phyloP scores from a whole-genome alignment of 352 stramenopile genomes.

The Pythium angustatum region DNA sequence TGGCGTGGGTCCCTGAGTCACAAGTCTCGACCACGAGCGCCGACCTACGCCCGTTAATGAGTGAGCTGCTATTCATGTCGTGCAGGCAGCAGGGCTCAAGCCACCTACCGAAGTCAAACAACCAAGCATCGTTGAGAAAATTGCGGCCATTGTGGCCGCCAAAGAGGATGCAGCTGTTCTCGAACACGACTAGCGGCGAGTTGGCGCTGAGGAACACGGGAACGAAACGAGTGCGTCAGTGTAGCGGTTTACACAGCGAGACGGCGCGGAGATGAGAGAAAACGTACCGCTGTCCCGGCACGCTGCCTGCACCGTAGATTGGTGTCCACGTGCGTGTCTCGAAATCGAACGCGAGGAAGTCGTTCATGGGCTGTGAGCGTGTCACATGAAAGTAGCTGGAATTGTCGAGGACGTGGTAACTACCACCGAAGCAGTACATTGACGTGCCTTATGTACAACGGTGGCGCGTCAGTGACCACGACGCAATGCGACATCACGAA shows the following conservation, averaged over 20 bases:
- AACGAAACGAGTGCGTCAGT: too few species aligned
- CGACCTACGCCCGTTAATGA: slow-evolving; percentile 34
- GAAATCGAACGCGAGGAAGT: slow-evolving; percentile 97
- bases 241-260: too few species aligned
- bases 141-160: slow-evolving; percentile 34
- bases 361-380: too few species aligned
- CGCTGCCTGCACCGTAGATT: slow-evolving; percentile 71
- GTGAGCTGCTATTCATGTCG: neutral
- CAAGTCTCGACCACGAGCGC: slow-evolving; percentile 89
- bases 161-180: slow-evolving; percentile 94
- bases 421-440: slow-evolving; percentile 92
- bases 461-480: neutral
- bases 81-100: neutral
- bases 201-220: too few species aligned
- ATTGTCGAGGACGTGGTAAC: too few species aligned
- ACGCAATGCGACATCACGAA: neutral
- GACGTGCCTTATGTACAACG: slow-evolving; percentile 51
- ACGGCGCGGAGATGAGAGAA: too few species aligned
- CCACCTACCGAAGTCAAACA: slow-evolving; percentile 63
- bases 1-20: slow-evolving; percentile 89
- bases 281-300: slow-evolving; percentile 63
- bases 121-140: neutral
- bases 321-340: slow-evolving; percentile 84
- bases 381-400: too few species aligned
- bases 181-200: slow-evolving; percentile 91